Evolutionary conservation across 306 rosid genomes (phyloP), one percentile per base, ranked within the genome.

Genomic region (Castanea sativa): DNA sequence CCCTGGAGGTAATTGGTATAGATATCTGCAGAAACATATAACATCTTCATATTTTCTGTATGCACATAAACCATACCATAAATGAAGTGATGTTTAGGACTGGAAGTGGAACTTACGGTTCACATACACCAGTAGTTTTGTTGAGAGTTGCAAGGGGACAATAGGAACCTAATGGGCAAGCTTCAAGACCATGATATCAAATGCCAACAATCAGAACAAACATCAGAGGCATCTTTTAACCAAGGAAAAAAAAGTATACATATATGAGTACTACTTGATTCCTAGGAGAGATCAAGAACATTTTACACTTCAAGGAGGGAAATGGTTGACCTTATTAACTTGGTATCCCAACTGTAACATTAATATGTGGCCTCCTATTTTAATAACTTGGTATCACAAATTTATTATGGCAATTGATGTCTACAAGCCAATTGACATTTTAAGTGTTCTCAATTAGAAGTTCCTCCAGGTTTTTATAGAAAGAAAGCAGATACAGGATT

Each of bases 91-190:
- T 73, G 38, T 0, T 7, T 61, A 7, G 76, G 71, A 55, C 38
- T 69, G 82, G 81, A 70, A 81, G 76, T 76, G 63, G 68, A 74
- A 90, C 99, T 95, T 83, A 95, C 99, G 98, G 99, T 83, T 93
- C 94, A 78, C 99, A 95, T 76, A 91, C 45, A 74, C 99, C 98
- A 11, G 96, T 91, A 52, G 96, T 61, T 78, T 68, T 83, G 79
- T 93, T 88, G 81, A 93, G 92, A 27, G 73, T 89, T 35, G 99
- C 98, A 73, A 82, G 75, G 84, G 99, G 97, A 61, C 99, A 95
- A 76, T 93, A 84, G 27, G 99, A 90, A 85, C 99, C 99, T 69
- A 91, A 84, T 25, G 99, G 99, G 79, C 99, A 95, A 60, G 99
- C 99, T 95, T 88, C 86, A 76, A 75, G 80, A 81, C 63, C 71